Conservation (phyloP, 495 filamentous ascomycete species). For the Amorphotheca resinae region DNA sequence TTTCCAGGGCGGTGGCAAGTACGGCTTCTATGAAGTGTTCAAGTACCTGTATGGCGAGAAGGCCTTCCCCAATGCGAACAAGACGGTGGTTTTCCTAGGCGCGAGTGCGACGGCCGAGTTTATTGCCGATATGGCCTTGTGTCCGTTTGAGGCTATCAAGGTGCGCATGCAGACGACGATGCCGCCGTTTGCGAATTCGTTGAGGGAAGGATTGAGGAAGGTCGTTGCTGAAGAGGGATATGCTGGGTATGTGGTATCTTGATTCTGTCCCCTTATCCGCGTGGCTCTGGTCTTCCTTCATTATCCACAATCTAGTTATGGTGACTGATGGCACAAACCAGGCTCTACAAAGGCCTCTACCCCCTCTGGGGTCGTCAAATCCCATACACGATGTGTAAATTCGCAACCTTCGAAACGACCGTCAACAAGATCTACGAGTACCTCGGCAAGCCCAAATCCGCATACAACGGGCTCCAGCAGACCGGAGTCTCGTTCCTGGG, state of each 20-base stretch:
- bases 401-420: conserved; percentile 61
- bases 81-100: conserved; percentile 51
- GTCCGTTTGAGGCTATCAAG: conserved; percentile 59
- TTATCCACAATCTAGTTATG: too few species aligned
- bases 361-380: conserved; percentile 63
- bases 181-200: conserved; percentile 47
- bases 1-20: conserved; percentile 66
- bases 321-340: not conserved
- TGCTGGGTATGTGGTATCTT: conserved; percentile 24
- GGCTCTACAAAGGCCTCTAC: conserved; percentile 54
- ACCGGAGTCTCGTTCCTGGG: conserved; percentile 58
- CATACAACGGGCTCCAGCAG: conserved; percentile 48
- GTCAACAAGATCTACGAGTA: conserved; percentile 49
- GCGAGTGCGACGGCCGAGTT: conserved; percentile 57
- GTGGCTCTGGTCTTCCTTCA: too few species aligned
- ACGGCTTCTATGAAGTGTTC: conserved; percentile 66
- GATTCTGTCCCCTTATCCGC: too few species aligned
- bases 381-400: conserved; percentile 68
- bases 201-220: conserved; percentile 52
- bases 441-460: conserved; percentile 53
- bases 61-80: conserved; percentile 47
- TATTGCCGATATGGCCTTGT: conserved; percentile 54
- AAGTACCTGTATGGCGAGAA: conserved; percentile 57
- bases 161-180: conserved; percentile 62
- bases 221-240: conserved; percentile 47